phyloP scores from a whole-genome alignment of 2,329 filamentous ascomycete genomes.

The Hypomyces rosellus region DNA sequence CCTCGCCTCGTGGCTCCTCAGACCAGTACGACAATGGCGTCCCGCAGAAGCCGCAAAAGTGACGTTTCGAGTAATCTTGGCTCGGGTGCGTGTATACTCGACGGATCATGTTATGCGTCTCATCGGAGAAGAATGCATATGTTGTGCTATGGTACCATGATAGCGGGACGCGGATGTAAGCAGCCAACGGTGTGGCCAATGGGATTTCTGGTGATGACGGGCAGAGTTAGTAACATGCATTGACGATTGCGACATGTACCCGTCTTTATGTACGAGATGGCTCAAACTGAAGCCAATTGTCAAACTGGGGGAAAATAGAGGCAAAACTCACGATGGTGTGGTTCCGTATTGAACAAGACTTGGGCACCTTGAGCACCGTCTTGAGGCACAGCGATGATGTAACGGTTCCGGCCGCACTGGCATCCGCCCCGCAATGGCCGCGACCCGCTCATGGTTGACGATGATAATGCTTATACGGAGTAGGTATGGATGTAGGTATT shows the following conservation, averaged over 20 bases:
- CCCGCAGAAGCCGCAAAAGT: conserved; percentile 90
- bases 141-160: conserved; percentile 74
- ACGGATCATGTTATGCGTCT: conserved; percentile 61
- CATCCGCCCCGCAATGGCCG: conserved; percentile 67
- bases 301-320: background rate
- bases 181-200: conserved; percentile 66
- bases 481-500: background rate
- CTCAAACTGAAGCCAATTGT: background rate
- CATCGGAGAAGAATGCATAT: conserved; percentile 70
- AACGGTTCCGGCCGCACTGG: conserved; percentile 80
- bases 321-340: conserved; percentile 60
- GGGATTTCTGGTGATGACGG: conserved; percentile 45
- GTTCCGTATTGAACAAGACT: conserved; percentile 69
- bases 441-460: conserved; percentile 38
- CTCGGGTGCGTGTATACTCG: conserved; percentile 57
- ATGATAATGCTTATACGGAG: background rate
- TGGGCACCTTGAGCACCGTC: conserved; percentile 48
- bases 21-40: conserved; percentile 81
- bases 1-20: conserved; percentile 63
- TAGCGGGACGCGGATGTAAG: conserved; percentile 78
- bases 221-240: background rate
- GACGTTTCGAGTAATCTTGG: conserved; percentile 56
- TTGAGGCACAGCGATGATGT: conserved; percentile 64
- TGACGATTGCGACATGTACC: too few species aligned
- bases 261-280: background rate